Percentiles rank a stretch among this genome's conserved stretches.
Evolutionary conservation across 2,329 filamentous ascomycete species (phyloP).

Genomic region (Pseudogymnoascus sp.): DNA sequence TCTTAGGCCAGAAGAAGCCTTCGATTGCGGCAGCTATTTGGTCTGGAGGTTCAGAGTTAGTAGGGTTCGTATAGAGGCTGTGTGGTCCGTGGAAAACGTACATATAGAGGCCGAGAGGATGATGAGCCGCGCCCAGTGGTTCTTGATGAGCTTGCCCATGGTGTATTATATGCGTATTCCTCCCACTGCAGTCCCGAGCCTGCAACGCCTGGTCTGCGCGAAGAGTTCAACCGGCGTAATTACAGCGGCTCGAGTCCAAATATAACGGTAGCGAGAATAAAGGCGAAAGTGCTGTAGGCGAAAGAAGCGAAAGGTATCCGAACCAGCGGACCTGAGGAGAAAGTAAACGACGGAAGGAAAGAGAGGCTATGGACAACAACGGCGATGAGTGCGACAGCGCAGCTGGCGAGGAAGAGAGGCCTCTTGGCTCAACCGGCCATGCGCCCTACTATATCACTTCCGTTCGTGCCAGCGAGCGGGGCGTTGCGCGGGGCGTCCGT

Average conservation of each 20-base stretch:
- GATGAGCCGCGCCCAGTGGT: constrained; percentile 95
- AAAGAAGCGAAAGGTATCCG: constrained; percentile 6
- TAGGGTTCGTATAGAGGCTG: constrained; percentile 10
- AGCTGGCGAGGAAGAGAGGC: background rate
- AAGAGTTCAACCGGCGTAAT: background rate
- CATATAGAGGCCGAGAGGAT: constrained; percentile 67
- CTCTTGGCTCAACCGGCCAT: constrained; percentile 4
- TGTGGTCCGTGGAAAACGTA: constrained; percentile 26
- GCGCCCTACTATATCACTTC: constrained; percentile 4
- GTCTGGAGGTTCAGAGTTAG: constrained; percentile 42
- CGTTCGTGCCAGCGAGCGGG: background rate
- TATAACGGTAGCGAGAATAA: background rate
- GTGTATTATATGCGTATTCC: constrained; percentile 16
- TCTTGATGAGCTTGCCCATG: constrained; percentile 99
- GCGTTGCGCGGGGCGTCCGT: background rate
- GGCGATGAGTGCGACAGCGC: constrained; percentile 3
- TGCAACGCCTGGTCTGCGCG: constrained; percentile 2
- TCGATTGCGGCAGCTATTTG: constrained; percentile 77
- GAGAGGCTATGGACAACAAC: background rate
- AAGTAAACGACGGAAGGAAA: background rate
- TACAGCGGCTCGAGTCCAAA: background rate
- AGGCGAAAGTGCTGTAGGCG: background rate
- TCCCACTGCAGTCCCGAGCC: constrained; percentile 2
- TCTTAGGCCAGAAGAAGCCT: constrained; percentile 96
- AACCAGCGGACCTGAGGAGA: background rate